Evolutionary conservation across 495 filamentous ascomycete genomes (phyloP), one percentile per base, ranked within the genome.

Genomic region (Rhypophila decipiens): DNA sequence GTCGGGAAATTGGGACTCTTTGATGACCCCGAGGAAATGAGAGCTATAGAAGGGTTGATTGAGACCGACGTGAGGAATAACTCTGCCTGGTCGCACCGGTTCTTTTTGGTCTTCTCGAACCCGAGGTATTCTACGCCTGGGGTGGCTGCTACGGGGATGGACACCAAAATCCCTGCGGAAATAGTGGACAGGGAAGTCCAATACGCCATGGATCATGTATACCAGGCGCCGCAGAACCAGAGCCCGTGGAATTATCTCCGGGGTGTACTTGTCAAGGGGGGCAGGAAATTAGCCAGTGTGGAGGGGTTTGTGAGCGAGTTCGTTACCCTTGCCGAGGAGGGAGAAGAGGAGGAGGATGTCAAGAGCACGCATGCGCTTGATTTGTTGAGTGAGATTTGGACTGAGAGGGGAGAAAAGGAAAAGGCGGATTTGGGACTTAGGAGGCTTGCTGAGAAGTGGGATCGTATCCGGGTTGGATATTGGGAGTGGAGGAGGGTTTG

Each of bases 31-130:
- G 68, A 51, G 9, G 93, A 98, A 69, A 68, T 90, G 22, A 65
- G 75, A 46, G 80, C 82, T 54, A 70, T 87, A 41, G 83, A 95
- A 55, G 51, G 49, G 2, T 74, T 96, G 54, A 71, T 97, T 17
- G 64, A 74, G 42, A 67, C 75, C 9, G 93, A 98, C 65, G 82
- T 97, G 42, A 76, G 88, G 54, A 98, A 98, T 66, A 98, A 98
- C 64, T 89, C 84, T 22, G 93, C 90, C 24, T 98, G 93, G 93
- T 94, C 90, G 53, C 94, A 98, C 70, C 82, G 93, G 11, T 97
- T 88, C 71, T 95, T 88, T 65, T 53, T 97, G 5, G 79, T 93
- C 2, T 95, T 97, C 61, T 85, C 85, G 0, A 62, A 79, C 72
- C 82, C 76, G 8, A 55, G 46, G 7, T 50, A 66, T 40, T 60